Evolutionary conservation across 1,284 basidiomycete genomes (phyloP), one percentile per base, ranked within the genome.

Genomic region (Rhodotorula sp.): DNA sequence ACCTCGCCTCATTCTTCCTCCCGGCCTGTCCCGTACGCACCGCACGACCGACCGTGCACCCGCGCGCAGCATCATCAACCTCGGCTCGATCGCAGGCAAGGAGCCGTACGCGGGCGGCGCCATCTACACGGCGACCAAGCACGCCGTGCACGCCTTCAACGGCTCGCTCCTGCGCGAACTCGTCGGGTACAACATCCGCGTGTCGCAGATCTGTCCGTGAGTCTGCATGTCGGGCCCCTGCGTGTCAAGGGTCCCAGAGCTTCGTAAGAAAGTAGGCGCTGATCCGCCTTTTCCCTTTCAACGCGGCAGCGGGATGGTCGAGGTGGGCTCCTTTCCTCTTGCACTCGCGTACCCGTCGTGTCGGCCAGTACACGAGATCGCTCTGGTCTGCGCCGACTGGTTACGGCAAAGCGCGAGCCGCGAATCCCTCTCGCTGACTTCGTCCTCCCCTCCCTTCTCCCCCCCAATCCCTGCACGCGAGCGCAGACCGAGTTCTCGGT

Each of bases 81-180:
- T 99, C 70, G 95, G 97, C 60, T 95, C 92, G 19, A 88, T 99
- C 70, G 74, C 69, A 1, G 69, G 72, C 23, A 60, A 67, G 25
- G 96, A 99, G 80, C 82, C 96, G 0, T 99, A 99, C 79, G 88
- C 88, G 19, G 93, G 93, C 34, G 95, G 94, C 41, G 77, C 81
- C 2, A 85, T 86, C 77, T 86, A 86, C 80, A 46, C 44, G 25
- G 62, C 62, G 41, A 63, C 62, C 19, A 63, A 62, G 81, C 88
- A 90, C 78, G 97, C 97, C 14, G 90, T 99, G 16, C 87, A 87
- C 64, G 91, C 95, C 2, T 98, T 99, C 84, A 91, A 88, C 34
- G 89, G 88, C 34, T 87, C 91, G 0, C 83, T 99, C 56, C 81
- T 93, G 81, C 87, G 90, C 74, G 97, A 99, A 80, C 81, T 88